phyloP scores from a whole-genome alignment of 2,329 filamentous ascomycete genomes.

The Talaromyces sp. region DNA sequence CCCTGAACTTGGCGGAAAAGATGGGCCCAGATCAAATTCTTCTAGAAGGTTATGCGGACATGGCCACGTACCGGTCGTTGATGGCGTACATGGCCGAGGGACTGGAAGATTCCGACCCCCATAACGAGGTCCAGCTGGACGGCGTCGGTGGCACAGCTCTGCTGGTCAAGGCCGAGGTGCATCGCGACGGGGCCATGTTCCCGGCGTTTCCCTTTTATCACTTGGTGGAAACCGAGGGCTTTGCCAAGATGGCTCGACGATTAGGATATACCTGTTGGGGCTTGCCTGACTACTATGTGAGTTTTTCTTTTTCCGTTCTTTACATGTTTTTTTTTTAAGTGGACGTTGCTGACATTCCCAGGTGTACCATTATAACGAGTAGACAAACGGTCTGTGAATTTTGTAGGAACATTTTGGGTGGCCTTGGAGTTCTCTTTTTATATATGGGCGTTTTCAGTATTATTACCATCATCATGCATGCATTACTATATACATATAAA shows the following conservation, averaged over 20 bases:
- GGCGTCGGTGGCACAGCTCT: constrained; percentile 91
- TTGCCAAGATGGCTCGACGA: constrained; percentile 91
- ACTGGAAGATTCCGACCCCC: constrained; percentile 49
- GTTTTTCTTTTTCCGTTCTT: constrained; percentile 23
- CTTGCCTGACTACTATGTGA: constrained; percentile 94
- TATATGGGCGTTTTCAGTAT: not conserved
- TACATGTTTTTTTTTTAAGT: not conserved
- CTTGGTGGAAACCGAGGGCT: constrained; percentile 95
- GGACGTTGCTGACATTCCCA: constrained; percentile 29
- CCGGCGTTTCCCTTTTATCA: constrained; percentile 95
- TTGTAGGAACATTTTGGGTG: not conserved
- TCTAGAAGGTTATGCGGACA: constrained; percentile 86
- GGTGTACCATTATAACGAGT: constrained; percentile 91
- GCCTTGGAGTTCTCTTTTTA: not conserved
- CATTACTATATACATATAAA: not conserved
- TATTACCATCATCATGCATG: not conserved
- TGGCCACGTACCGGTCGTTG: constrained; percentile 84
- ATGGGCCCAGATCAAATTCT: constrained; percentile 92
- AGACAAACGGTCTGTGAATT: not conserved
- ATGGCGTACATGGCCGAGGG: constrained; percentile 77
- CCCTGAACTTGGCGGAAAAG: constrained; percentile 66
- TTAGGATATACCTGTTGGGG: constrained; percentile 81
- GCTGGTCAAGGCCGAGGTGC: constrained; percentile 92
- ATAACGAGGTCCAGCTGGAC: constrained; percentile 71
- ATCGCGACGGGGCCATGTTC: constrained; percentile 98